A percentile compares a stretch with the other conserved stretches of the same genome.
Evolutionary conservation across 1,284 basidiomycete genomes (phyloP).

Genomic region (Sanguinoderma infundibulare): DNA sequence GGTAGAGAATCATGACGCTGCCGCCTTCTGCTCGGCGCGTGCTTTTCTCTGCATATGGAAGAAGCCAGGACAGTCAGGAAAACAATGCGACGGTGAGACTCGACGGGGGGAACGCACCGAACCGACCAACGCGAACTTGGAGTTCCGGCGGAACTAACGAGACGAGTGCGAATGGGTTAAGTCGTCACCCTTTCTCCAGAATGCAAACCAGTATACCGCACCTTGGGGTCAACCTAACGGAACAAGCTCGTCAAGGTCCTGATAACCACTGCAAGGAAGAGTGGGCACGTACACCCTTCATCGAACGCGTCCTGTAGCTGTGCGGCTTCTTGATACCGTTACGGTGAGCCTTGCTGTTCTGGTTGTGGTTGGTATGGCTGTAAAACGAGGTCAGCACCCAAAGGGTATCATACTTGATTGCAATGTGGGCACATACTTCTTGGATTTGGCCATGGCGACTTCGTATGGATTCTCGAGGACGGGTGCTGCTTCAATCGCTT

Average conservation of each 20-base stretch:
- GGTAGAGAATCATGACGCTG: constrained; percentile 42
- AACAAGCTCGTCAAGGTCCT: constrained; percentile 16
- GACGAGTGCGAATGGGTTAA: constrained; percentile 13
- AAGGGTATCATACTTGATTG: background rate
- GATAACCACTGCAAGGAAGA: constrained; percentile 1
- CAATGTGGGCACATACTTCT: constrained; percentile 57
- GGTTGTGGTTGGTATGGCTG: constrained; percentile 93
- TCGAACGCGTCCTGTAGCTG: constrained; percentile 78
- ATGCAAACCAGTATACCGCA: constrained; percentile 37
- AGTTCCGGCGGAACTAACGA: constrained; percentile 85
- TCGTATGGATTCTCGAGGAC: constrained; percentile 38
- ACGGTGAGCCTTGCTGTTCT: constrained; percentile 93
- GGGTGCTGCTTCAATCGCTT: constrained; percentile 18
- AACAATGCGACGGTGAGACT: background rate
- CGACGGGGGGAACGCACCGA: constrained; percentile 60
- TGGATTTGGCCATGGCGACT: constrained; percentile 79
- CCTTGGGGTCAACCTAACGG: constrained; percentile 83
- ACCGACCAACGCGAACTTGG: constrained; percentile 76
- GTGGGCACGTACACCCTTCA: constrained; percentile 83
- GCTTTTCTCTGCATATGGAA: constrained; percentile 58
- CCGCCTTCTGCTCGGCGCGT: constrained; percentile 58
- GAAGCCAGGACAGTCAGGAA: constrained; percentile 5
- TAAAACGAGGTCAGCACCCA: background rate
- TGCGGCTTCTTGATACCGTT: constrained; percentile 93
- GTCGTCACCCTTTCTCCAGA: background rate